phyloP scores from a whole-genome alignment of 768 basidiomycete genomes.

The Cubamyces sp. region DNA sequence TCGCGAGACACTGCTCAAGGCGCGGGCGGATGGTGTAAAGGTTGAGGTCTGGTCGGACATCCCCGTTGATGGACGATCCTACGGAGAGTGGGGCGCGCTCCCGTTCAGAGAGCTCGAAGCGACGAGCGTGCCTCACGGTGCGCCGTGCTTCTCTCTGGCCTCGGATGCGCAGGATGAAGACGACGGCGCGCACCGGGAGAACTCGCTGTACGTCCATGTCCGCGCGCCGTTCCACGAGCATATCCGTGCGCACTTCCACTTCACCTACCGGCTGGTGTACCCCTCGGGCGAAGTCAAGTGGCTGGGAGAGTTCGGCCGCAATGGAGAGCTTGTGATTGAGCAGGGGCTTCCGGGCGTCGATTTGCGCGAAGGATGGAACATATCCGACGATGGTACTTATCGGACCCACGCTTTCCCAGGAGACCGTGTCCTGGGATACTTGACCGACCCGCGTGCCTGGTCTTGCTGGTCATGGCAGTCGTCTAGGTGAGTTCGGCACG shows the following conservation, averaged over 20 bases:
- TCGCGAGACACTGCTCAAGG: constrained; percentile 26
- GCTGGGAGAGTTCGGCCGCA: constrained; percentile 31
- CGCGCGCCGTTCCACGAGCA: constrained; percentile 16
- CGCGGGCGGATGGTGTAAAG: constrained; percentile 26
- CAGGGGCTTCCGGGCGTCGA: constrained; percentile 23
- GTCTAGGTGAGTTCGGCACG: constrained; percentile 23
- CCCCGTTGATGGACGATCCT: constrained; percentile 24
- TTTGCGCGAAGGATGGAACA: constrained; percentile 24
- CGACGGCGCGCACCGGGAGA: background rate
- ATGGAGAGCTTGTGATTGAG: constrained; percentile 31
- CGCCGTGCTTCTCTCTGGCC: constrained; percentile 11
- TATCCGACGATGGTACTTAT: constrained; percentile 18
- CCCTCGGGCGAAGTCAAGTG: constrained; percentile 31
- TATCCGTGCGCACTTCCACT: constrained; percentile 23
- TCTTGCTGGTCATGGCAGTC: constrained; percentile 24
- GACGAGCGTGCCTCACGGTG: background rate
- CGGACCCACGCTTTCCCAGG: constrained; percentile 7
- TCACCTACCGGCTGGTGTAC: constrained; percentile 36
- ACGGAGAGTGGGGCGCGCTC: constrained; percentile 34
- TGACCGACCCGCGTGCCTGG: constrained; percentile 27
- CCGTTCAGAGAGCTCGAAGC: constrained; percentile 23
- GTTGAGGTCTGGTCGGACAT: constrained; percentile 39
- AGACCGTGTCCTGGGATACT: constrained; percentile 17
- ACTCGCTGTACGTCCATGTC: constrained; percentile 26
- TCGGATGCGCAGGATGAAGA: constrained; percentile 1